Percentiles rank a stretch among this genome's conserved stretches.
Conservation (phyloP, 495 filamentous ascomycete species). For the Barbatosphaeria neglecta region DNA sequence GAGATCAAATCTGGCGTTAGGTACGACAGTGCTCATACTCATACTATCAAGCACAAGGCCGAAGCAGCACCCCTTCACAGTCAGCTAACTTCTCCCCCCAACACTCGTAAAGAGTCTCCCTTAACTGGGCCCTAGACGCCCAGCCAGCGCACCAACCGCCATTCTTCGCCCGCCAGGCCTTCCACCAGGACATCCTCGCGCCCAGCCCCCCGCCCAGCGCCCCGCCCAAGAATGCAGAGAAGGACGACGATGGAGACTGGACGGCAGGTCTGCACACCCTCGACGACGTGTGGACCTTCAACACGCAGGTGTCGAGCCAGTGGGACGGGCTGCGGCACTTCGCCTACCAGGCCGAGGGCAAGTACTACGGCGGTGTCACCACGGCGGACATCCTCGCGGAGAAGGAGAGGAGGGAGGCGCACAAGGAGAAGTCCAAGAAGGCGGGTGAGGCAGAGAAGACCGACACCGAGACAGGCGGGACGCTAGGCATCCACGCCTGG, state of each 20-base stretch:
- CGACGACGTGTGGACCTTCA: slow-evolving; percentile 50
- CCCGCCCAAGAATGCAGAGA: too few relatives aligned
- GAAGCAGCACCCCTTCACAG: not conserved
- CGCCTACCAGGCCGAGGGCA: slow-evolving; percentile 39
- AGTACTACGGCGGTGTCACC: slow-evolving; percentile 52
- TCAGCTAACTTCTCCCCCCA: too few relatives aligned
- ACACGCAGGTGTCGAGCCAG: slow-evolving; percentile 40
- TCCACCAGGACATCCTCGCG: slow-evolving; percentile 28
- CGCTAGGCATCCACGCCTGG: too few relatives aligned
- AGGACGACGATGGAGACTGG: too few relatives aligned
- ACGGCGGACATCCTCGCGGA: slow-evolving; percentile 40
- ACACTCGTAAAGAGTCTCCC: slow-evolving; percentile 23
- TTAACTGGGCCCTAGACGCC: slow-evolving; percentile 33
- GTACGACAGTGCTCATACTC: slow-evolving; percentile 3
- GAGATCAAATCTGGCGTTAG: slow-evolving; percentile 40
- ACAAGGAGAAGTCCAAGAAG: slow-evolving; percentile 12
- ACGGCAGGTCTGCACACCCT: slow-evolving; percentile 38
- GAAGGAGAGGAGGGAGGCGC: slow-evolving; percentile 16
- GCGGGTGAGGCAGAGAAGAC: too few relatives aligned
- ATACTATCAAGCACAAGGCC: not conserved
- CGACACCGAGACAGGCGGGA: too few relatives aligned
- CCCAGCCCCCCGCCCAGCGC: too few relatives aligned
- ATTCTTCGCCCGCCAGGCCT: slow-evolving; percentile 27
- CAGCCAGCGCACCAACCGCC: slow-evolving; percentile 21
- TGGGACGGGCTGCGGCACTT: slow-evolving; percentile 37